These are phyloP conservation scores for Lepidium campestre DNA, from an alignment of 441 rosid species.

Conservation along the genomic window DNA sequence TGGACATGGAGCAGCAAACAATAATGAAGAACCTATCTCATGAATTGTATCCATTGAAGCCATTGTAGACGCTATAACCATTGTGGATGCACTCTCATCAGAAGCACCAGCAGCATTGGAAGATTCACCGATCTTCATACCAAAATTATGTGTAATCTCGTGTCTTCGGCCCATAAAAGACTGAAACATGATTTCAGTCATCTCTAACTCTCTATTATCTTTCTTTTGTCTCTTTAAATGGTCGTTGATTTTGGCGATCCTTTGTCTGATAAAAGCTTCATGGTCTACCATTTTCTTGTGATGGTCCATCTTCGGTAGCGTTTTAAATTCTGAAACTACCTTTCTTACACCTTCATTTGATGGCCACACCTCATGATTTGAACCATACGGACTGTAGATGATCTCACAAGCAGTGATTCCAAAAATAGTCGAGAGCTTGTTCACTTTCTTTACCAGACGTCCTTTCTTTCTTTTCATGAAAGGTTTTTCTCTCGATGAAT, in stretches of 20 bases:
- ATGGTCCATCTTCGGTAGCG: slow-evolving; percentile 48
- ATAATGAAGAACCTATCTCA: no score
- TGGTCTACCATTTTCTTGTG: slow-evolving; percentile 53
- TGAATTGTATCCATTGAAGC: no score
- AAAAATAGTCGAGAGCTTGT: no score
- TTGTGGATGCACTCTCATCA: no score
- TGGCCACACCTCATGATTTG: slow-evolving; percentile 55
- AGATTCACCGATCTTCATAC: no score
- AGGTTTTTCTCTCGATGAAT: neutral
- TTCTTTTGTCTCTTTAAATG: slow-evolving; percentile 32
- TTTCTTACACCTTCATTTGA: slow-evolving; percentile 30
- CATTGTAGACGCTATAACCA: no score
- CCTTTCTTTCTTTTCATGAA: neutral
- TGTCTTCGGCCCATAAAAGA: slow-evolving; percentile 30
- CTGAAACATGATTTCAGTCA: slow-evolving; percentile 42
- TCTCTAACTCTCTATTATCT: slow-evolving; percentile 47
- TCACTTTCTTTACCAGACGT: no score
- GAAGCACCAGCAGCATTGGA: no score
- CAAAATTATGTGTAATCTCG: neutral
- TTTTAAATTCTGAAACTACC: slow-evolving; percentile 35
- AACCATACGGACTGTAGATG: slow-evolving; percentile 39
- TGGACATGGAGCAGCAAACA: no score
- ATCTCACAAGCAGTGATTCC: no score
- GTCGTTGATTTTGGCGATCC: slow-evolving; percentile 9
- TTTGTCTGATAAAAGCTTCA: slow-evolving; percentile 38